phyloP scores from a whole-genome alignment of 164 flowering plant genomes.

The Vitis labrusca region DNA sequence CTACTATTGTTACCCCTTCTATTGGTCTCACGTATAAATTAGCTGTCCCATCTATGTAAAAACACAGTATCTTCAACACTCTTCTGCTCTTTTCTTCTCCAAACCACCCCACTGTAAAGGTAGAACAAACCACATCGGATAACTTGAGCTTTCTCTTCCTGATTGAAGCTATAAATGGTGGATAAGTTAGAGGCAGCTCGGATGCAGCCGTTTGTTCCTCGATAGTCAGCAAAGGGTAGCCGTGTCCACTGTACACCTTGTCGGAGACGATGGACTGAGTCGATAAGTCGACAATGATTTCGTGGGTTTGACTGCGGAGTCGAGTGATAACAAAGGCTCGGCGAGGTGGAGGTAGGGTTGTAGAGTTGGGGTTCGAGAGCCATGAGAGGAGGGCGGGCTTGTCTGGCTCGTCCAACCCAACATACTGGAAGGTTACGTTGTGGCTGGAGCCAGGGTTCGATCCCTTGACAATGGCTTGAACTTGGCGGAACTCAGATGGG shows the following conservation, averaged over 20 bases:
- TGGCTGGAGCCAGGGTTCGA: constrained; percentile 11
- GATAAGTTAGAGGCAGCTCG: no score
- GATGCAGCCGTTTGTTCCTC: no score
- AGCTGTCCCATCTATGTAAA: constrained; percentile 37
- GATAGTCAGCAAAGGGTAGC: no score
- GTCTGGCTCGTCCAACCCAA: constrained; percentile 46
- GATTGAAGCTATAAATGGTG: constrained; percentile 17
- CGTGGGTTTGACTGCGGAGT: constrained; percentile 18
- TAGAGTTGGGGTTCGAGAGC: constrained; percentile 13
- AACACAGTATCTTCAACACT: constrained; percentile 41
- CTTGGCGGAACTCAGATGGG: constrained; percentile 32
- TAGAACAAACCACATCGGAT: constrained; percentile 35
- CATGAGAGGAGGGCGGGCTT: constrained; percentile 30
- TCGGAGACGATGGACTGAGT: no score
- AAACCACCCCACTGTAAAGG: constrained; percentile 45
- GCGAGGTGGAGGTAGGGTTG: constrained; percentile 17
- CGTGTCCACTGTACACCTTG: no score
- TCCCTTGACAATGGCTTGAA: constrained; percentile 16
- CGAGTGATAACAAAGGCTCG: constrained; percentile 28
- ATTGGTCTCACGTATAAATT: constrained; percentile 50
- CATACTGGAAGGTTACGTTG: constrained; percentile 43
- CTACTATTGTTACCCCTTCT: constrained; percentile 45
- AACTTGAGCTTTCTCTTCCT: constrained; percentile 39
- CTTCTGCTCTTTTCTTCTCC: constrained; percentile 30
- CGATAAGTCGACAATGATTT: constrained; percentile 20